Conservation (phyloP, 2,329 filamentous ascomycete species). For the Beauveria asiatica region DNA sequence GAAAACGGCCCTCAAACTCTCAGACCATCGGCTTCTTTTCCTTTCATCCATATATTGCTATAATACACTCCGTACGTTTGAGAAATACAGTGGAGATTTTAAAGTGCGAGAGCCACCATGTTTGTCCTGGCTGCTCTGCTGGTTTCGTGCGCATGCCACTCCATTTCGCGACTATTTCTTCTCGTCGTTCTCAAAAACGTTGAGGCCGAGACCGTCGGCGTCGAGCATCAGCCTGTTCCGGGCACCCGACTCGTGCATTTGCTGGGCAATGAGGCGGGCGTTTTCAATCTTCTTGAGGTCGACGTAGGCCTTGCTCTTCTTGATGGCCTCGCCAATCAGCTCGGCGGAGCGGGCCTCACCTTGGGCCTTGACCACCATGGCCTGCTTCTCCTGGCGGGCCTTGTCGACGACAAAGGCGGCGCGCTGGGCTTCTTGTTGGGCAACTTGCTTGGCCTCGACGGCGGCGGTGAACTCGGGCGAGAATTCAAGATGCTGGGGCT, state of each 20-base stretch:
- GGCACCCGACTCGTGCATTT: conserved; percentile 76
- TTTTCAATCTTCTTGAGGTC: conserved; percentile 98
- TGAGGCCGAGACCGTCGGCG: conserved; percentile 80
- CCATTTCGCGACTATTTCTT: conserved; percentile 32
- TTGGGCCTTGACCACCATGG: conserved; percentile 95
- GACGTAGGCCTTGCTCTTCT: conserved; percentile 96
- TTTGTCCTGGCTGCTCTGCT: neutral
- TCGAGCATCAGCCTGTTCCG: conserved; percentile 94
- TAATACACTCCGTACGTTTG: conserved; percentile 16
- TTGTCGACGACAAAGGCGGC: conserved; percentile 98
- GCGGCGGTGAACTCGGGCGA: conserved; percentile 67
- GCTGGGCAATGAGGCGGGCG: conserved; percentile 76
- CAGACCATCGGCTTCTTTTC: neutral
- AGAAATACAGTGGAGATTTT: conserved; percentile 31
- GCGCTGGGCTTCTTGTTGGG: conserved; percentile 88
- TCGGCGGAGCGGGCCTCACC: conserved; percentile 97
- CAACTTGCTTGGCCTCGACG: conserved; percentile 66
- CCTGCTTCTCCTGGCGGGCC: conserved; percentile 98
- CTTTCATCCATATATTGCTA: conserved; percentile 11
- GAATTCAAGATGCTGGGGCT: conserved; percentile 56
- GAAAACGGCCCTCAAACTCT: neutral
- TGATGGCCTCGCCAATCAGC: conserved; percentile 97
- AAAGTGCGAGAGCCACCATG: neutral
- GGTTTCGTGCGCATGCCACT: neutral
- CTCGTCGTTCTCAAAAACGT: conserved; percentile 57